Evolutionary conservation across 176 grass and related monocot species (phyloP).

Genomic region (Tuctoria greenei): DNA sequence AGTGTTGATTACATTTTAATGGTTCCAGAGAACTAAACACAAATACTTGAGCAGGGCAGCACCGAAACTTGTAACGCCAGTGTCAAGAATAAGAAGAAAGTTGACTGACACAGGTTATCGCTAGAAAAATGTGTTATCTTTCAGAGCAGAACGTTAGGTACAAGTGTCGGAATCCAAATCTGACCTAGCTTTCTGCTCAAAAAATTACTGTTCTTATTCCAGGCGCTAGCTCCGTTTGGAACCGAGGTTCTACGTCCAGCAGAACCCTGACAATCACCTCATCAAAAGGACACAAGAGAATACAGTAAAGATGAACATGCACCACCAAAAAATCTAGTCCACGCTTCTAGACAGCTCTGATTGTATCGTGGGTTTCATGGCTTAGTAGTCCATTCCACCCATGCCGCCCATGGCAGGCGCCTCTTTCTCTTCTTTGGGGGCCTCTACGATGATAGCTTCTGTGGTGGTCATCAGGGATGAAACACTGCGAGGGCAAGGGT

Average conservation of each 20-base stretch:
- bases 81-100: no score
- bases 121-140: background rate
- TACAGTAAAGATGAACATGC: slow-evolving; percentile 46
- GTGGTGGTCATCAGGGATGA: slow-evolving; percentile 77
- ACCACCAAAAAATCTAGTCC: slow-evolving; percentile 42
- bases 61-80: no score
- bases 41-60: no score
- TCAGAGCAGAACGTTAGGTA: background rate
- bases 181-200: slow-evolving; percentile 10
- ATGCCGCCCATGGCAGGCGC: slow-evolving; percentile 35
- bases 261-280: slow-evolving; percentile 42
- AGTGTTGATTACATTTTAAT: no score
- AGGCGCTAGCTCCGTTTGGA: slow-evolving; percentile 23
- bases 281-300: slow-evolving; percentile 9
- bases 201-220: slow-evolving; percentile 7
- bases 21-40: no score
- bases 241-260: slow-evolving; percentile 26
- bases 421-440: slow-evolving; percentile 40
- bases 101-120: background rate
- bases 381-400: slow-evolving; percentile 52
- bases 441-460: slow-evolving; percentile 68
- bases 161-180: slow-evolving; percentile 36
- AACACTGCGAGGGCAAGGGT: slow-evolving; percentile 34
- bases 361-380: slow-evolving; percentile 2
- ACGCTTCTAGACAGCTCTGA: slow-evolving; percentile 27